phyloP scores from a whole-genome alignment of 106 monocot genomes.

The Iris macrosiphon region DNA sequence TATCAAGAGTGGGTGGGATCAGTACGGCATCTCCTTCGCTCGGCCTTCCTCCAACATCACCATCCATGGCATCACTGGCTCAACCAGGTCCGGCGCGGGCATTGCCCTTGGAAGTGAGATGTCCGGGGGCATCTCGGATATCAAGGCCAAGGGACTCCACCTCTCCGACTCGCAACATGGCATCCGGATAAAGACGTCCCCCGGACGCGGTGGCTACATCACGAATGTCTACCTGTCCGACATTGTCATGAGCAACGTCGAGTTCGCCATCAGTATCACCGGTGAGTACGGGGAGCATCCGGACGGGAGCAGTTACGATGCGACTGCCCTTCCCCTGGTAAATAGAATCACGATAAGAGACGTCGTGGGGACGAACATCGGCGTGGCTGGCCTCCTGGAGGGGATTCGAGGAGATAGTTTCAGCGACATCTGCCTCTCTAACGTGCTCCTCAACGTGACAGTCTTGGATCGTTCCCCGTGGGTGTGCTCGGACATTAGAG shows the following conservation, averaged over 20 bases:
- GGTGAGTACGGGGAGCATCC: constrained; percentile 66
- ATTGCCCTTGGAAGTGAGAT: constrained; percentile 87
- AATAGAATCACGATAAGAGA: constrained; percentile 43
- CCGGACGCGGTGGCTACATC: constrained; percentile 69
- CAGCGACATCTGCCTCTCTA: constrained; percentile 52
- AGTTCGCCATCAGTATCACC: constrained; percentile 46
- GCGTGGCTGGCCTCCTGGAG: constrained; percentile 44
- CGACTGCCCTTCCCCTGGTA: constrained; percentile 40
- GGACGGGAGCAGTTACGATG: constrained; percentile 50
- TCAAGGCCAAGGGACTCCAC: constrained; percentile 34
- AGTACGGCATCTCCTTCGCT: constrained; percentile 73
- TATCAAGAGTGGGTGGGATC: constrained; percentile 87
- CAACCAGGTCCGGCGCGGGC: constrained; percentile 35
- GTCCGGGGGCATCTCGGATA: constrained; percentile 73
- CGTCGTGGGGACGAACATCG: constrained; percentile 34
- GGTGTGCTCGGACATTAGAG: constrained; percentile 53
- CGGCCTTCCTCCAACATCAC: constrained; percentile 60
- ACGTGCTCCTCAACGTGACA: constrained; percentile 34
- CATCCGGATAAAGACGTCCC: constrained; percentile 60
- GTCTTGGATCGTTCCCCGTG: constrained; percentile 31
- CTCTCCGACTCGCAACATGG: constrained; percentile 56
- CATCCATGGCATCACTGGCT: constrained; percentile 32
- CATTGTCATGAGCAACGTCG: constrained; percentile 37
- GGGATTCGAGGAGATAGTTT: constrained; percentile 59
- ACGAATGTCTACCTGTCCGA: constrained; percentile 39